Evolutionary conservation across 106 monocot species (phyloP).

Genomic region (Dendrobium catenatum): DNA sequence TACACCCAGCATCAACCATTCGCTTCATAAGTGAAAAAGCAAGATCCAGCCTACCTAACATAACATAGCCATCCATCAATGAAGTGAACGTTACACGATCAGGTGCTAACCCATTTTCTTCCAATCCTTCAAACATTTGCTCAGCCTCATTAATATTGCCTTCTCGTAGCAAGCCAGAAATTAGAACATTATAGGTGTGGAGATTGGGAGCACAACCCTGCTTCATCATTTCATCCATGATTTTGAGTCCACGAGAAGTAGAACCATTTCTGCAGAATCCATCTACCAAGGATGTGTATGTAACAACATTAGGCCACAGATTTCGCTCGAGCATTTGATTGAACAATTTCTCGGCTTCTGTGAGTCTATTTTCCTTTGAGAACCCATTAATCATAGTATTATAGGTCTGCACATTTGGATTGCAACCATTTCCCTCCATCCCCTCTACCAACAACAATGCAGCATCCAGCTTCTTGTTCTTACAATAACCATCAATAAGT

Average conservation of each 20-base stretch:
- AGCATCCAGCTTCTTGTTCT: slow-evolving; percentile 50
- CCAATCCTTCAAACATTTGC: slow-evolving; percentile 35
- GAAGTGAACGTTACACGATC: slow-evolving; percentile 63
- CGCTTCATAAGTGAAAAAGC: slow-evolving; percentile 46
- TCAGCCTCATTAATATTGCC: slow-evolving; percentile 61
- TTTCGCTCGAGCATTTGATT: slow-evolving; percentile 32
- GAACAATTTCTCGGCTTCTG: slow-evolving; percentile 38
- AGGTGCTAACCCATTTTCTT: slow-evolving; percentile 38
- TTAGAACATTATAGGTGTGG: slow-evolving; percentile 65
- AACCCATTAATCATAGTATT: slow-evolving; percentile 73
- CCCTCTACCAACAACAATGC: slow-evolving; percentile 45
- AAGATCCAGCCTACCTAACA: slow-evolving; percentile 31
- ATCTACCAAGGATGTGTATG: slow-evolving; percentile 69
- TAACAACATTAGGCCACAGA: slow-evolving; percentile 60
- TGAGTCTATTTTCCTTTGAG: slow-evolving; percentile 43
- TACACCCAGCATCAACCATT: slow-evolving; percentile 53
- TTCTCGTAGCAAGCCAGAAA: slow-evolving; percentile 65
- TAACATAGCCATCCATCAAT: slow-evolving; percentile 61
- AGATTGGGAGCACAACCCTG: slow-evolving; percentile 49
- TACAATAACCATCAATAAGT: slow-evolving; percentile 73
- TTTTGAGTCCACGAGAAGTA: slow-evolving; percentile 32
- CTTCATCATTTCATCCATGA: slow-evolving; percentile 57
- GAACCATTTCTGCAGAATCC: slow-evolving; percentile 68
- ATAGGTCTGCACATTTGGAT: slow-evolving; percentile 55
- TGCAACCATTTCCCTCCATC: slow-evolving; percentile 49